Evolutionary conservation across 768 basidiomycete species (phyloP).

Genomic region (Tulasnella sp.): DNA sequence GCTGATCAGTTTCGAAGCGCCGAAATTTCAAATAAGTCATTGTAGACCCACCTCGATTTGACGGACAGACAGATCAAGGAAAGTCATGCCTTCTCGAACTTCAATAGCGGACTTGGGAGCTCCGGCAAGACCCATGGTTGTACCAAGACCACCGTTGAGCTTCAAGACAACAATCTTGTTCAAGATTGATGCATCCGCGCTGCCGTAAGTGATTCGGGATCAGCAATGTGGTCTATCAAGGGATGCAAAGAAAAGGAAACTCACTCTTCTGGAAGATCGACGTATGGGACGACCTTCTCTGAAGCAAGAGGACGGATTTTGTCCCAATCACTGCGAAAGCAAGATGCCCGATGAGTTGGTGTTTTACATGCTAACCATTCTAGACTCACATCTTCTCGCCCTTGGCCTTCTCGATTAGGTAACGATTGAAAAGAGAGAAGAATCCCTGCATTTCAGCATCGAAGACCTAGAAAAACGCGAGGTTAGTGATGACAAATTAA

Average conservation of each 20-base stretch:
- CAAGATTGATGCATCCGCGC: slow-evolving; percentile 50
- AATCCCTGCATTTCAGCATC: slow-evolving; percentile 94
- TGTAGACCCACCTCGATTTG: slow-evolving; percentile 60
- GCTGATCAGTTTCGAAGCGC: background rate
- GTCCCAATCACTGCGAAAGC: slow-evolving; percentile 64
- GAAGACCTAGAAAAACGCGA: slow-evolving; percentile 46
- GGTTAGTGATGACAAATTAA: slow-evolving; percentile 20
- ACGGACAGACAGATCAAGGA: slow-evolving; percentile 85
- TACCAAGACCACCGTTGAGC: slow-evolving; percentile 87
- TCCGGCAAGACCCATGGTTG: slow-evolving; percentile 81
- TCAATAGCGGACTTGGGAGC: slow-evolving; percentile 86
- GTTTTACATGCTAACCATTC: background rate
- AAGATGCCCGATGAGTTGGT: slow-evolving; percentile 17
- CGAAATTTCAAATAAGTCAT: background rate
- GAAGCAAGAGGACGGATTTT: slow-evolving; percentile 75
- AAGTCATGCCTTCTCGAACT: slow-evolving; percentile 95
- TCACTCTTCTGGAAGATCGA: slow-evolving; percentile 39
- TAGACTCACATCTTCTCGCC: slow-evolving; percentile 65
- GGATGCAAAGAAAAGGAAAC: background rate
- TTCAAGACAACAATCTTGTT: slow-evolving; percentile 93
- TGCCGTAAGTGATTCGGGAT: slow-evolving; percentile 20
- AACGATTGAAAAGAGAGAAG: slow-evolving; percentile 92
- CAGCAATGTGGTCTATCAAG: background rate
- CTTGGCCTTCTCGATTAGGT: slow-evolving; percentile 78
- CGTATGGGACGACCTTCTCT: slow-evolving; percentile 78